A percentile compares a stretch with the other conserved stretches of the same genome.
Conservation (phyloP, 495 filamentous ascomycete species). For the Parathielavia appendiculata region DNA sequence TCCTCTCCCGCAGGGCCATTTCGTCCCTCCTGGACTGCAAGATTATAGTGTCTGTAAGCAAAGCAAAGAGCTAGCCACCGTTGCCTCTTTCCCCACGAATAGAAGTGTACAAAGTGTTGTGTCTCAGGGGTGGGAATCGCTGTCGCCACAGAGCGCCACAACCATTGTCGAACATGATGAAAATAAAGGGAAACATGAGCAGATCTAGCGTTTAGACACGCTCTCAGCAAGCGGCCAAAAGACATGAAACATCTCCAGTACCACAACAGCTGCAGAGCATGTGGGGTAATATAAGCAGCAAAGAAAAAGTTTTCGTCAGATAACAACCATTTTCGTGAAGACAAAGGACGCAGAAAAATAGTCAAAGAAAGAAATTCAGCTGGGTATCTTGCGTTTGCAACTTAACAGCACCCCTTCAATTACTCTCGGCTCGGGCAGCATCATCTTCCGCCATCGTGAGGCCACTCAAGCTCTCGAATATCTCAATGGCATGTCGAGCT, state of each 20-base stretch:
- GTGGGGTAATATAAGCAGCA: constrained; percentile 6
- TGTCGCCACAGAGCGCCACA: neutral
- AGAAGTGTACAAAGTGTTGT: neutral
- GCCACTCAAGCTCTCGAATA: neutral
- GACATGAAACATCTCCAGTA: constrained; percentile 17
- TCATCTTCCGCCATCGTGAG: neutral
- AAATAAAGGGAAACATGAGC: neutral
- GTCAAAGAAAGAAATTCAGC: constrained; percentile 19
- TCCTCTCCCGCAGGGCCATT: neutral
- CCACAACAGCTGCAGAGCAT: constrained; percentile 12
- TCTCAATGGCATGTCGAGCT: neutral
- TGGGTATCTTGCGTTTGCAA: constrained; percentile 34
- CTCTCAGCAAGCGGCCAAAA: constrained; percentile 3
- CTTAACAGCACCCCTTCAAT: constrained; percentile 12
- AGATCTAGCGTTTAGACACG: constrained; percentile 4
- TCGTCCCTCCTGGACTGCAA: neutral
- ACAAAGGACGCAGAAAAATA: neutral
- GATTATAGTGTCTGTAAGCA: constrained; percentile 5
- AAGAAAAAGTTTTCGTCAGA: constrained; percentile 19
- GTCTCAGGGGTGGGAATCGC: neutral
- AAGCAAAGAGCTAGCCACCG: neutral
- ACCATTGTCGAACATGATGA: neutral
- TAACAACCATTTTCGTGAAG: constrained; percentile 21
- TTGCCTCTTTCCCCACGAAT: neutral
- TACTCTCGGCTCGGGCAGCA: neutral